Base-by-base conservation (phyloP, 164 flowering plant genomes). In the Cinnamomum chago region DNA sequence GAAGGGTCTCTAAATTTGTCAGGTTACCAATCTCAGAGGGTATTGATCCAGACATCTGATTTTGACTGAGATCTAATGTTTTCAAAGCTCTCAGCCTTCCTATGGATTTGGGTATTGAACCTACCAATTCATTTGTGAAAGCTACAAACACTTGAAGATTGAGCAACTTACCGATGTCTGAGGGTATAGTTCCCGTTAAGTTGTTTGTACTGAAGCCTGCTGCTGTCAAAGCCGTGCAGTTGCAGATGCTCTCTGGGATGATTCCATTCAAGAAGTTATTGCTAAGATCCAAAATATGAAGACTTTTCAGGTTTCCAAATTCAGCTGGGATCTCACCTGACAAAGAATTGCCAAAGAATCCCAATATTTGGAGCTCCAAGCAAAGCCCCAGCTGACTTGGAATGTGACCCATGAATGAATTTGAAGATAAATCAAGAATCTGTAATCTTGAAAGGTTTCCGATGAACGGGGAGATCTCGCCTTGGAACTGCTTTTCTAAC, bases 371-470 rank as follows among this genome's bases (percentile, higher is more conserved):
- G 51, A 92, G 86, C 66, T 89, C 79, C 51, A 81, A 73, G 79
- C 88, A 88, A 20, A 50, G 75, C 0, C 86, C 87, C 12, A 92
- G 71, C 75, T 88, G 78, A 40, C 75, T 20, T 5, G 97, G 95
- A 72, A 90, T 86, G 0, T 58, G 60, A 2, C 95, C 92, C 0
- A 83, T 65, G 78, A 90, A 88, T 17, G 75, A 84, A 68, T 92
- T 92, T 7, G 73, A 67, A 62, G 87, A 67, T 68, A 92, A 76
- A 68, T 92, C 92, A 70, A 92, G 89, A 83, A 84, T 84, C 83
- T 90, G 91, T 77, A 92, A 87, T 51, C 66, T 62, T 0, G 93
- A 88, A 51, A 90, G 70, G 81, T 88, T 92, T 23, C 91, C 92
- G 13, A 90, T 70, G 68, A 81, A 87, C 1, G 93, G 90, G 1